Evolutionary conservation across 768 basidiomycete species (phyloP).

Genomic region (Suillus paluster): DNA sequence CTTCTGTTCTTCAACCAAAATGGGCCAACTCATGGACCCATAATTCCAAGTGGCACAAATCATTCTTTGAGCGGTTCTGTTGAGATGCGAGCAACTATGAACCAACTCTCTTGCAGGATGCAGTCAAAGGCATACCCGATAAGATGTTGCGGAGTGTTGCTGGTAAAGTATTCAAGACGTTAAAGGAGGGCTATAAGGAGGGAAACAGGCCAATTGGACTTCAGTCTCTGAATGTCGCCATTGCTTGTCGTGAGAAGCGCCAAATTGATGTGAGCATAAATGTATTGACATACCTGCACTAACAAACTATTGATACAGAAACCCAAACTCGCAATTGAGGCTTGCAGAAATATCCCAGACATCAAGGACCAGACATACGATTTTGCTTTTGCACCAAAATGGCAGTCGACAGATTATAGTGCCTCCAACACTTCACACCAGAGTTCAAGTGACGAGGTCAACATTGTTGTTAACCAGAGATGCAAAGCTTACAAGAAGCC

Average conservation of each 20-base stretch:
- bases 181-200: not conserved
- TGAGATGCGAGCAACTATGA: not conserved
- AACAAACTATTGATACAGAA: not conserved
- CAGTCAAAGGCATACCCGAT: not conserved
- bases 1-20: not conserved
- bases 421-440: not conserved
- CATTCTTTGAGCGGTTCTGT: not conserved
- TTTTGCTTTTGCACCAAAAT: not conserved
- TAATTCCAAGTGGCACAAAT: not conserved
- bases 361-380: not conserved
- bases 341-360: not conserved
- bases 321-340: not conserved
- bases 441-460: not conserved
- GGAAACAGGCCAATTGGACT: not conserved
- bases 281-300: not conserved
- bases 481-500: not conserved
- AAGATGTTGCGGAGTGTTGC: not conserved
- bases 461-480: not conserved
- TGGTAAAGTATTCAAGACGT: not conserved
- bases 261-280: not conserved
- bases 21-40: not conserved
- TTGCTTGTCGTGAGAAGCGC: not conserved
- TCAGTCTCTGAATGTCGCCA: not conserved
- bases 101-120: not conserved
- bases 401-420: not conserved